Evolutionary conservation across 176 grass and related monocot genomes (phyloP).

Genomic region (Avena eriantha): DNA sequence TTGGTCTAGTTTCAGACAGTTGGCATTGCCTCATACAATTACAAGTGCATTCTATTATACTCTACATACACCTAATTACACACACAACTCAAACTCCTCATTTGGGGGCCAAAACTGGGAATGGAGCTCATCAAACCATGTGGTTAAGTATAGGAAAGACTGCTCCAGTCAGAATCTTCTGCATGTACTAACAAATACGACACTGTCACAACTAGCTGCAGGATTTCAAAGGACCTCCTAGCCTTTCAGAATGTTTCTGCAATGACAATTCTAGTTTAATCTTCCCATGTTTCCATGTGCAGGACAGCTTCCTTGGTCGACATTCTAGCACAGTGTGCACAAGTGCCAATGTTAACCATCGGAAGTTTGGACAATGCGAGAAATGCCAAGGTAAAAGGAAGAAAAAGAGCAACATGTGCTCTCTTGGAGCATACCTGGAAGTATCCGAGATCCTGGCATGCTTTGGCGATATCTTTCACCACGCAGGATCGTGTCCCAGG

Average conservation of each 20-base stretch:
- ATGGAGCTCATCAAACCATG: slow-evolving; percentile 18
- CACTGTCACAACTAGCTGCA: neutral
- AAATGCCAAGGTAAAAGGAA: slow-evolving; percentile 14
- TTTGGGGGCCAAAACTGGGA: neutral
- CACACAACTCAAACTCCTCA: neutral
- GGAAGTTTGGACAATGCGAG: neutral
- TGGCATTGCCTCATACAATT: neutral
- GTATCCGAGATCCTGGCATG: slow-evolving; percentile 52
- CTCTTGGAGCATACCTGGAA: slow-evolving; percentile 50
- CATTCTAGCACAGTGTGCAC: slow-evolving; percentile 15
- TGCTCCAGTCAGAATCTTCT: neutral
- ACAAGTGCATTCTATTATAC: neutral
- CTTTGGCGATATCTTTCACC: slow-evolving; percentile 44
- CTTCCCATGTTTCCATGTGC: neutral
- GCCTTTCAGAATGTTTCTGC: neutral
- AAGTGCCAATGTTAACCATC: neutral
- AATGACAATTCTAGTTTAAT: neutral
- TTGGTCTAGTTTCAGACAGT: slow-evolving; percentile 5
- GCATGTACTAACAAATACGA: neutral
- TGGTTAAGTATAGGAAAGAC: neutral
- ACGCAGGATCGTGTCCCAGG: neutral
- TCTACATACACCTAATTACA: neutral
- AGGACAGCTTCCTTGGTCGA: slow-evolving; percentile 18
- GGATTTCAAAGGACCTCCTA: neutral
- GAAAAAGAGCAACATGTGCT: neutral